Evolutionary conservation across 345 rosid genomes (phyloP).

Genomic region (Aethionema arabicum): DNA sequence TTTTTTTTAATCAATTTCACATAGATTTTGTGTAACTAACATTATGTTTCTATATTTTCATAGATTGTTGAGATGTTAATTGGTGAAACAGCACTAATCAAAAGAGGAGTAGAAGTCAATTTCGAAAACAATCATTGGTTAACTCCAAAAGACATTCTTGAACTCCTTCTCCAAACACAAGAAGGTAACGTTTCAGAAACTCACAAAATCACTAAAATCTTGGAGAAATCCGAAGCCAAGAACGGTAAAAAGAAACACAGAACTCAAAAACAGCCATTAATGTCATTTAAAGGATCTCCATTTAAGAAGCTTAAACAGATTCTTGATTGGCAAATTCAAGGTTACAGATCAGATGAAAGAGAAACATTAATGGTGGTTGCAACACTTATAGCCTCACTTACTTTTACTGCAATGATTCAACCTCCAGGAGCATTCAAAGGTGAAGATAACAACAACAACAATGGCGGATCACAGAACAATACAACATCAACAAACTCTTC

Average conservation of each 20-base stretch:
- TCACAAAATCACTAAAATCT: slow-evolving; percentile 23
- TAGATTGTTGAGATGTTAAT: slow-evolving; percentile 33
- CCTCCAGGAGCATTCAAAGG: slow-evolving; percentile 23
- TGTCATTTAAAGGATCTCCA: not conserved
- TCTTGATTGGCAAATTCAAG: not conserved
- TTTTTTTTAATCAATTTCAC: no score
- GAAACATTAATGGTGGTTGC: slow-evolving; percentile 25
- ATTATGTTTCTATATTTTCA: not conserved
- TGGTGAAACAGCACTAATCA: slow-evolving; percentile 21
- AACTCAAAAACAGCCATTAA: not conserved
- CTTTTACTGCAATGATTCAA: slow-evolving; percentile 17
- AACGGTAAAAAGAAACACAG: slow-evolving; percentile 1
- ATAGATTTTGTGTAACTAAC: not conserved
- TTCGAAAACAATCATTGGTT: slow-evolving; percentile 15
- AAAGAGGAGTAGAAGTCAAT: slow-evolving; percentile 15
- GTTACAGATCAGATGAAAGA: not conserved
- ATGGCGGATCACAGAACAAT: not conserved
- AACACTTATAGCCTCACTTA: slow-evolving; percentile 24
- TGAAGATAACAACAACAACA: not conserved
- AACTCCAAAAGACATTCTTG: slow-evolving; percentile 31
- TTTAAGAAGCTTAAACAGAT: not conserved
- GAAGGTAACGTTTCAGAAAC: slow-evolving; percentile 28
- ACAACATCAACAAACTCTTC: not conserved
- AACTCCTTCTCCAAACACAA: slow-evolving; percentile 27
- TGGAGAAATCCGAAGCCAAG: slow-evolving; percentile 22